phyloP scores from a whole-genome alignment of 768 basidiomycete genomes.

The Tulasnella sp. region DNA sequence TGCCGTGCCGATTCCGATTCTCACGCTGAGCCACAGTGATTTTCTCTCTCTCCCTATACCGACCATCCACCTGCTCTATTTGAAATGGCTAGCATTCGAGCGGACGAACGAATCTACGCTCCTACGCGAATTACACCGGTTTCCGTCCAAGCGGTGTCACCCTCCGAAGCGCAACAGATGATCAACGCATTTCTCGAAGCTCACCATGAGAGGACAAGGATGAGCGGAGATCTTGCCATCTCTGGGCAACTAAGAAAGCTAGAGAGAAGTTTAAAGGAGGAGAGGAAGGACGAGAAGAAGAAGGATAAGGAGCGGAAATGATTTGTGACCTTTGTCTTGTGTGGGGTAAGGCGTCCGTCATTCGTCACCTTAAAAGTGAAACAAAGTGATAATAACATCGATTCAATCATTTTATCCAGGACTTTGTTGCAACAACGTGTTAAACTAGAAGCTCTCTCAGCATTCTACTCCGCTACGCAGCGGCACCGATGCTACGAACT shows the following conservation, averaged over 20 bases:
- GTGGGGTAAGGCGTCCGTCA: background rate
- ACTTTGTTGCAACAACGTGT: background rate
- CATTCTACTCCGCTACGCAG: background rate
- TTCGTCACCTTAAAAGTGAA: background rate
- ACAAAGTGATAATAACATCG: background rate
- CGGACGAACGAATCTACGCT: constrained; percentile 11
- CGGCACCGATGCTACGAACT: background rate
- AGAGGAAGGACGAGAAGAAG: background rate
- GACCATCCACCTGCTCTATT: background rate
- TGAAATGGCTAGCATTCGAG: background rate
- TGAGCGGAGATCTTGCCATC: constrained; percentile 18
- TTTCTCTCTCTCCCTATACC: background rate
- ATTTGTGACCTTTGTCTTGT: background rate
- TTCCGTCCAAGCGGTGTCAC: background rate
- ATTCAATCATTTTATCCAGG: background rate
- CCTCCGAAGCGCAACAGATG: constrained; percentile 8
- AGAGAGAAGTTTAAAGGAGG: constrained; percentile 10
- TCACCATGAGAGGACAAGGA: constrained; percentile 9
- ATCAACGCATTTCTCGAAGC: background rate
- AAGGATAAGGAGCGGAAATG: background rate
- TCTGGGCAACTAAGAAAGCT: constrained; percentile 18
- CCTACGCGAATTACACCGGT: constrained; percentile 6
- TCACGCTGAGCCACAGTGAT: background rate
- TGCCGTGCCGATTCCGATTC: background rate
- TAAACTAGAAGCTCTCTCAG: background rate